phyloP scores from a whole-genome alignment of 495 filamentous ascomycete species.

The Penicilliopsis zonata region DNA sequence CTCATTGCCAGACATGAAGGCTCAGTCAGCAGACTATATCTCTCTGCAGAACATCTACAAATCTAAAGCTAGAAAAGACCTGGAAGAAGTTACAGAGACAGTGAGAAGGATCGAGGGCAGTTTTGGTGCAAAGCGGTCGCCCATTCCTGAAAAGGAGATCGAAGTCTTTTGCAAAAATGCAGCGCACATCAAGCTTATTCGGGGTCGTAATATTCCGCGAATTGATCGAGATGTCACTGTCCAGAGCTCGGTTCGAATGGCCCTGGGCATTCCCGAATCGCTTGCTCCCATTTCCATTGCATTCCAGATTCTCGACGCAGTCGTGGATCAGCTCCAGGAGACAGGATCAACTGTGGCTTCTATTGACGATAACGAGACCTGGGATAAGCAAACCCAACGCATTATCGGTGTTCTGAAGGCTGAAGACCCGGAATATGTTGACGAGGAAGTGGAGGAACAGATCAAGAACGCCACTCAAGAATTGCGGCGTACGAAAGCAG shows the following conservation, averaged over 20 bases:
- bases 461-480: slow-evolving; percentile 47
- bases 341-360: slow-evolving; percentile 8
- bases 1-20: slow-evolving; percentile 95
- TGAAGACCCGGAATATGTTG: slow-evolving; percentile 34
- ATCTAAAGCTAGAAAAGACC: slow-evolving; percentile 68
- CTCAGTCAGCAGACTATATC: slow-evolving; percentile 83
- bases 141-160: slow-evolving; percentile 63
- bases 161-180: slow-evolving; percentile 94
- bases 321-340: slow-evolving; percentile 30
- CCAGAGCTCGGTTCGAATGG: slow-evolving; percentile 19
- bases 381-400: slow-evolving; percentile 32
- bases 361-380: slow-evolving; percentile 23
- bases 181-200: slow-evolving; percentile 81
- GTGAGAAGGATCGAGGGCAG: slow-evolving; percentile 50
- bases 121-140: slow-evolving; percentile 27
- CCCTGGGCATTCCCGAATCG: slow-evolving; percentile 36
- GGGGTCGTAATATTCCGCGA: slow-evolving; percentile 42
- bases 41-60: slow-evolving; percentile 92
- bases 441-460: slow-evolving; percentile 21
- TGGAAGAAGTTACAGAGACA: slow-evolving; percentile 60
- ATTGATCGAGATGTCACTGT: slow-evolving; percentile 23
- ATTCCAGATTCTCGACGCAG: slow-evolving; percentile 50
- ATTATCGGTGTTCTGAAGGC: slow-evolving; percentile 28
- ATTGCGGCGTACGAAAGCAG: slow-evolving; percentile 64
- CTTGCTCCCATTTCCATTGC: slow-evolving; percentile 72